phyloP scores from a whole-genome alignment of 2,329 filamentous ascomycete genomes.

The Apiospora saccharicola region DNA sequence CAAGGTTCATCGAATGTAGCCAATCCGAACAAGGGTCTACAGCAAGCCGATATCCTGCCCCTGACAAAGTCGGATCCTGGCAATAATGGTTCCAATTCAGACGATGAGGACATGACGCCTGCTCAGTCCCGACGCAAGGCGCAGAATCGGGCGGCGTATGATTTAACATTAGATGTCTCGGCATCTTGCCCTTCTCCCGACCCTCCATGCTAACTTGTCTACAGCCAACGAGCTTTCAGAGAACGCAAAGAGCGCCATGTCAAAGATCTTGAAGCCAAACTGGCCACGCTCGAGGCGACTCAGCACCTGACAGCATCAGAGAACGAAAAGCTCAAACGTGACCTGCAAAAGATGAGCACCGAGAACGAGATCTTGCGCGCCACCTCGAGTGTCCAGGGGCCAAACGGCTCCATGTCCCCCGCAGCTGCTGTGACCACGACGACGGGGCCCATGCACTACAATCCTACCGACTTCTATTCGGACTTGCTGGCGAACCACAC shows the following conservation, averaged over 20 bases:
- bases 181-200: background rate
- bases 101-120: constrained; percentile 62
- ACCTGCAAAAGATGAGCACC: constrained; percentile 83
- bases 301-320: constrained; percentile 78
- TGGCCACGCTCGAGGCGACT: constrained; percentile 77
- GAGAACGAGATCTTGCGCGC: constrained; percentile 94
- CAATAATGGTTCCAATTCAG: constrained; percentile 58
- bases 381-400: constrained; percentile 61
- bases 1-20: constrained; percentile 27
- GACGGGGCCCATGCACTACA: constrained; percentile 75
- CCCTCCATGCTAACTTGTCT: constrained; percentile 4
- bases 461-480: constrained; percentile 75
- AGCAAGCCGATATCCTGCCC: constrained; percentile 42
- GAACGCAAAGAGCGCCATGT: constrained; percentile 96
- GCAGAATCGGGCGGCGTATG: constrained; percentile 68
- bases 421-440: constrained; percentile 56
- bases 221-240: constrained; percentile 91
- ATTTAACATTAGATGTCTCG: constrained; percentile 33
- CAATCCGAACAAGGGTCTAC: constrained; percentile 34
- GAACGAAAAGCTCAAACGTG: constrained; percentile 85
- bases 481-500: constrained; percentile 67
- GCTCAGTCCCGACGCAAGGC: constrained; percentile 67
- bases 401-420: constrained; percentile 50
- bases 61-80: constrained; percentile 49
- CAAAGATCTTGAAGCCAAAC: constrained; percentile 88